Evolutionary conservation across 164 flowering plant genomes (phyloP).

Genomic region (Sedum album): DNA sequence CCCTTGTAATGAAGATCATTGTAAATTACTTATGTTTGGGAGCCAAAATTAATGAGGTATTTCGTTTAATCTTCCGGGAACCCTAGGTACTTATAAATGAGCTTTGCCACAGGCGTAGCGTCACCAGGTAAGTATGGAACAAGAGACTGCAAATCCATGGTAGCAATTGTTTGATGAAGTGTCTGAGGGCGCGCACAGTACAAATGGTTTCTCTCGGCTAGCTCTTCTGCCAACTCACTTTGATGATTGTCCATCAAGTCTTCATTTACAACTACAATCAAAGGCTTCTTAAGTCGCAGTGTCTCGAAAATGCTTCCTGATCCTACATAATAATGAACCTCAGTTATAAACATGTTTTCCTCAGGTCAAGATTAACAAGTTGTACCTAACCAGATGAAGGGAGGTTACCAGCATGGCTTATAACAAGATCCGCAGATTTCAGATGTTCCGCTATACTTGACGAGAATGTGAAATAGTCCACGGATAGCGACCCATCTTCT

Average conservation of each 20-base stretch:
- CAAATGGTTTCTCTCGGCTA: conserved; percentile 83
- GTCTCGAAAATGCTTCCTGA: conserved; percentile 99
- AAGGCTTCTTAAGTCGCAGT: conserved; percentile 64
- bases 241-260: conserved; percentile 98
- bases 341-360: not conserved
- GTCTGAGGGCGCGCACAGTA: conserved; percentile 70
- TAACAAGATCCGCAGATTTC: conserved; percentile 72
- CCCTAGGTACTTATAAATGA: conserved; percentile 64
- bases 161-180: conserved; percentile 37
- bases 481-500: conserved; percentile 49
- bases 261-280: conserved; percentile 93
- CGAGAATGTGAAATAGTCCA: conserved; percentile 75
- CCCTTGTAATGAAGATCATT: no score
- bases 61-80: conserved; percentile 56
- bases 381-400: not conserved
- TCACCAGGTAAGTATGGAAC: conserved; percentile 74
- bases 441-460: conserved; percentile 68
- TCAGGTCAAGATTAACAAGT: not conserved
- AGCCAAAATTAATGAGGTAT: not conserved
- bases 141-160: conserved; percentile 59
- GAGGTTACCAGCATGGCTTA: conserved; percentile 85
- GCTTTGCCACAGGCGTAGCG: conserved; percentile 71
- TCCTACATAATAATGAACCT: conserved; percentile 31
- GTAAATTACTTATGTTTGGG: no score
- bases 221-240: conserved; percentile 88